Percentiles rank a stretch among this genome's conserved stretches.
These are phyloP conservation scores for Teunomyces kruisii DNA, from an alignment of 805 yeast genomes.

Conservation along the genomic window DNA sequence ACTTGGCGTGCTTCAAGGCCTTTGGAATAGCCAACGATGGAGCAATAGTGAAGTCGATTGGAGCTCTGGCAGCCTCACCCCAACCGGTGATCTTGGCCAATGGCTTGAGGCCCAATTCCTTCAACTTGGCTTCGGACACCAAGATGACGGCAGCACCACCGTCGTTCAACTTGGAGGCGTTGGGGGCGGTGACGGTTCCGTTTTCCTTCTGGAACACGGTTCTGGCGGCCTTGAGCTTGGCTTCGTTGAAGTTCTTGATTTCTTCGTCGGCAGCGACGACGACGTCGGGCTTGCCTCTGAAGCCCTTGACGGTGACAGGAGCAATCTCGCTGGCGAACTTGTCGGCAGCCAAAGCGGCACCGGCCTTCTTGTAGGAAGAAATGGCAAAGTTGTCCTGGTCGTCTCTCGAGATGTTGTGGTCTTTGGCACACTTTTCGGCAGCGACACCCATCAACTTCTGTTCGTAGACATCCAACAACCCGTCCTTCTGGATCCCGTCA, in stretches of 20 bases:
- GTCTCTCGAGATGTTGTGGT: slow-evolving; percentile 74
- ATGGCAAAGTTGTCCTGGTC: slow-evolving; percentile 89
- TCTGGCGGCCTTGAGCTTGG: slow-evolving; percentile 77
- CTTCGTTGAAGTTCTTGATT: slow-evolving; percentile 70
- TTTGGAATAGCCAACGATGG: slow-evolving; percentile 95
- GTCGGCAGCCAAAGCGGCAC: slow-evolving; percentile 72
- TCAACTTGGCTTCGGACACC: slow-evolving; percentile 79
- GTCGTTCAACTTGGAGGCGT: slow-evolving; percentile 94
- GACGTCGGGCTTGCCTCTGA: slow-evolving; percentile 82
- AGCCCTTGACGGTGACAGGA: slow-evolving; percentile 86
- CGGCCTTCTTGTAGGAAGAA: slow-evolving; percentile 82
- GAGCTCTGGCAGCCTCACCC: slow-evolving; percentile 98
- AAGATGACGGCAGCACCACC: slow-evolving; percentile 96
- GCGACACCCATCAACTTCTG: slow-evolving; percentile 92
- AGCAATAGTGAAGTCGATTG: slow-evolving; percentile 93
- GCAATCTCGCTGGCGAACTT: slow-evolving; percentile 82
- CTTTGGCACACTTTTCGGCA: slow-evolving; percentile 94
- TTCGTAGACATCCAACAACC: slow-evolving; percentile 89
- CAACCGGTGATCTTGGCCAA: slow-evolving; percentile 86
- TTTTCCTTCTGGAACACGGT: slow-evolving; percentile 91
- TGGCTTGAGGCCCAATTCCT: slow-evolving; percentile 85
- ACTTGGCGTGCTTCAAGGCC: slow-evolving; percentile 84
- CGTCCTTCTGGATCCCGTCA: slow-evolving; percentile 92
- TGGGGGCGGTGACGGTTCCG: slow-evolving; percentile 97
- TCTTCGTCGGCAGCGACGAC: slow-evolving; percentile 82